Evolutionary conservation across 306 rosid species (phyloP), one percentile per base, ranked within the genome.

Genomic region (Astragalus glycyphyllos): DNA sequence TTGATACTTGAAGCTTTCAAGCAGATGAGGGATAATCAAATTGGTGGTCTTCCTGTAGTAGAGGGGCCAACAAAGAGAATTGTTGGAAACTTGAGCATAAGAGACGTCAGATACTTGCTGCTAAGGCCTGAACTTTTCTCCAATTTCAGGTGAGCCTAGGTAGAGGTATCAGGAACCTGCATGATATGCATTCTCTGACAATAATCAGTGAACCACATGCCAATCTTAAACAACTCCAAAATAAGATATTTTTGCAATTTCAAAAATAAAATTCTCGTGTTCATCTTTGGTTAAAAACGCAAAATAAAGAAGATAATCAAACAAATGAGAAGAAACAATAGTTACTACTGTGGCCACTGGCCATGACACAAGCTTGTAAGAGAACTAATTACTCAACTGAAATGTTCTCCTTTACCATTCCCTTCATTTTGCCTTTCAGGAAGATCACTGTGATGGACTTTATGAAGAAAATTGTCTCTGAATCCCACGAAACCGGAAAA

Each of bases 1-100:
- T 78, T 93, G 73, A 69, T 90, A 72, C 90, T 90, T 59, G 96
- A 93, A 87, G 96, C 98, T 74, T 94, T 91, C 91, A 94, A 86
- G 87, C 82, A 56, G 77, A 94, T 91, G 97, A 82, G 64, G 78
- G 96, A 94, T 55, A 73, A 86, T 58, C 82, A 73, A 75, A 89
- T 94, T 0, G 95, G 97, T 6, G 97, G 97, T 64, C 88, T 94
- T 78, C 96, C 97, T 6, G 89, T 87, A 7, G 85, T 92, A 14
- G 85, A 87, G 70, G 92, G 90, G 64, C 84, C 90, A 64, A 73
- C 56, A 40, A 90, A 80, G 84, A 85, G 44, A 77, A 87, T 90
- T 64, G 92, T 89, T 11, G 97, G 96, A 40, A 94, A 77, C 61
- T 60, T 90, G 53, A 89, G 98, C 86, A 82, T 84, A 17, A 82